Base-by-base conservation (phyloP, 2,329 filamentous ascomycete genomes). In the Westerdykella aurantiaca region DNA sequence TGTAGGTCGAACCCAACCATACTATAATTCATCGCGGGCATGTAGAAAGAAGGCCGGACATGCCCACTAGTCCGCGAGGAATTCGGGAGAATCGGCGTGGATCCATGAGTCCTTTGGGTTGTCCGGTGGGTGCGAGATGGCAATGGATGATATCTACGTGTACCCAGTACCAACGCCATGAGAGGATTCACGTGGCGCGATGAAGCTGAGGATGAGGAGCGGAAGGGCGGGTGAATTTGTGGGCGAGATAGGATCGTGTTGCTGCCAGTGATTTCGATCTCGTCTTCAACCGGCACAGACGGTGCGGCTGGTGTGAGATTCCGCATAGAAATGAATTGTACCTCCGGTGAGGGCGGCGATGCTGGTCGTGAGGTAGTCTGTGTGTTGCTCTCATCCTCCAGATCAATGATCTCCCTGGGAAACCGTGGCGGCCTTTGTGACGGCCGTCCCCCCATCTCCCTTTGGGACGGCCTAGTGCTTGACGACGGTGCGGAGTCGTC, bases 241-340 rank as follows among this genome's bases (percentile, higher is more conserved):
- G 25, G 11, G 11, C 25, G 25, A 29, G 25, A 12, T 29, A 21
- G 18, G 18, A 21, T 21, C 18, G 18, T 21, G 18, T 12, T 29
- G 25, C 7, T 29, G 10, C 11, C 25, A 9, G 25, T 29, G 25
- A 29, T 29, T 29, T 29, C 9, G 11, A 29, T 12, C 25, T 29
- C 25, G 11, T 29, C 25, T 12, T 29, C 25, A 9, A 9, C 25
- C 25, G 9, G 25, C 11, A 12, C 25, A 29, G 25, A 12, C 4
- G 9, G 9, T 29, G 7, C 25, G 11, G 25, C 25, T 12, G 25
- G 25, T 9, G 25, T 9, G 25, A 29, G 52, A 4, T 49, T 47
- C 13, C 64, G 56, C 12, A 61, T 52, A 2, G 61, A 64, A n/a
- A 67, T 57, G 52, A 79, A 76, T 45, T 78, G 66, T 6, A 80